Evolutionary conservation across 2,329 filamentous ascomycete species (phyloP).

Genomic region (Aspergillus transmontanensis): DNA sequence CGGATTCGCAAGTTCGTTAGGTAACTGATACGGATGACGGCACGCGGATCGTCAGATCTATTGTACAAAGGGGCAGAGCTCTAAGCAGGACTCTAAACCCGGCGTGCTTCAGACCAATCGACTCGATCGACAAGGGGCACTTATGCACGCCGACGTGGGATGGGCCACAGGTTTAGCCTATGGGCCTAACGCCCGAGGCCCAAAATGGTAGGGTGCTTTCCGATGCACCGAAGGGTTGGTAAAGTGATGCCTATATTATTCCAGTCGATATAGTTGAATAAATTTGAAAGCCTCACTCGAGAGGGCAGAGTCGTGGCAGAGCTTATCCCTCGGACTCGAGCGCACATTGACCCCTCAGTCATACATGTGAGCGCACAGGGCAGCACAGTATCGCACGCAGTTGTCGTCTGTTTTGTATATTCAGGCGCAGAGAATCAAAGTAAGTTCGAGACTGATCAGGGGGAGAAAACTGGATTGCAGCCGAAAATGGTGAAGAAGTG

Average conservation of each 20-base stretch:
- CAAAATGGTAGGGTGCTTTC: constrained; percentile 23
- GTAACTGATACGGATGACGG: constrained; percentile 14
- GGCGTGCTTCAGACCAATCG: constrained; percentile 17
- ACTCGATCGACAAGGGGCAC: constrained; percentile 34
- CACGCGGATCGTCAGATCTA: constrained; percentile 20
- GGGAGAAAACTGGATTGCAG: constrained; percentile 5
- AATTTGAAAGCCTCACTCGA: not conserved
- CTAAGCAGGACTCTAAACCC: constrained; percentile 15
- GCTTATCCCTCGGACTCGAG: not conserved
- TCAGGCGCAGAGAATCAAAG: not conserved
- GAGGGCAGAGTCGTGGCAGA: constrained; percentile 2
- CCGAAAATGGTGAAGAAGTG: constrained; percentile 14
- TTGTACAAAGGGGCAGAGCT: constrained; percentile 20
- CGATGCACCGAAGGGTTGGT: constrained; percentile 14
- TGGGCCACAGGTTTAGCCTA: constrained; percentile 25
- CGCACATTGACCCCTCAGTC: constrained; percentile 2
- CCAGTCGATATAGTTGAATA: not conserved
- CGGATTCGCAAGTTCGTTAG: constrained; percentile 15
- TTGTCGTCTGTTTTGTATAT: not conserved
- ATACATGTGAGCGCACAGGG: not conserved
- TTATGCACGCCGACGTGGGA: constrained; percentile 36
- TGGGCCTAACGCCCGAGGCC: constrained; percentile 27
- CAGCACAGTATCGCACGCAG: not conserved
- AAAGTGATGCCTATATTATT: constrained; percentile 6
- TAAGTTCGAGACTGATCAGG: constrained; percentile 5